Evolutionary conservation across 345 rosid species (phyloP).

Genomic region (Dipteronia sinensis): DNA sequence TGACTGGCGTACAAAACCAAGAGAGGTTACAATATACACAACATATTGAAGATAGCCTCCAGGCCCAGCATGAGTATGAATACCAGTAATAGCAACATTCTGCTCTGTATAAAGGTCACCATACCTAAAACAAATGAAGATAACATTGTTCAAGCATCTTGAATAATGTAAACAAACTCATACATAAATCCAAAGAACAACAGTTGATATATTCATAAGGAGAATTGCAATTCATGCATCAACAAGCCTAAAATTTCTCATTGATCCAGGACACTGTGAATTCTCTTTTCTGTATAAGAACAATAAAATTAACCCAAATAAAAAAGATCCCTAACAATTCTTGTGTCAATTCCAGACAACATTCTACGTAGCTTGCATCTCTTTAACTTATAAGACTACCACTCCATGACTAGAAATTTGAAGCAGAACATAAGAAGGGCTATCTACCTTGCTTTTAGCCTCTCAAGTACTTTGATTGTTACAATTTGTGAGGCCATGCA

Average conservation of each 20-base stretch:
- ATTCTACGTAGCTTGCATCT: neutral
- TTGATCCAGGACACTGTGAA: neutral
- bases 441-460: conserved; percentile 65
- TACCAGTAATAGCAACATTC: conserved; percentile 79
- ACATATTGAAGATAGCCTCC: conserved; percentile 82
- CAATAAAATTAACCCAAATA: neutral
- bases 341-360: neutral
- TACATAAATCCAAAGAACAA: neutral
- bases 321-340: neutral
- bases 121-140: conserved; percentile 41
- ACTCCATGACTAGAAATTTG: neutral
- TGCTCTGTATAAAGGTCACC: conserved; percentile 62
- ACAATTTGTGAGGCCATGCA: conserved; percentile 82
- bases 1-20: conserved; percentile 76
- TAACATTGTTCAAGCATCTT: conserved; percentile 4
- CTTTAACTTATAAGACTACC: neutral
- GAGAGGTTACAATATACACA: conserved; percentile 71
- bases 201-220: neutral
- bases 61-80: conserved; percentile 80
- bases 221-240: neutral
- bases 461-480: conserved; percentile 64
- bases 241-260: neutral
- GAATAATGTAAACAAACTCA: conserved; percentile 6
- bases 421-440: neutral
- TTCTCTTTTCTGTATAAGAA: neutral